Base-by-base conservation (phyloP, 768 basidiomycete genomes). In the Boletus rubescentipes region DNA sequence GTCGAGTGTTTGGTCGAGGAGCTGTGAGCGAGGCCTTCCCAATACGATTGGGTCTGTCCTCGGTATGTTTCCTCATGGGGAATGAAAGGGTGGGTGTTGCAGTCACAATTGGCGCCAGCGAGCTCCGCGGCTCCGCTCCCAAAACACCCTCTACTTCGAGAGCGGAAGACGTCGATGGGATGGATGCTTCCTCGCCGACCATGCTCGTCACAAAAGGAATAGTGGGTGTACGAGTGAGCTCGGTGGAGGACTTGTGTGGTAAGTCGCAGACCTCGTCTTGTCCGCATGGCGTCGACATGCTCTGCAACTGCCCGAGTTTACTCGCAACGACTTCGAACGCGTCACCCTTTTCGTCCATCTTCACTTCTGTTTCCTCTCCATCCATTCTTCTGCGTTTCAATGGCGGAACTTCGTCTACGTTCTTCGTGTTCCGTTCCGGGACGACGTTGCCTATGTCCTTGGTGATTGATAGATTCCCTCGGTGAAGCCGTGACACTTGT, bases 311-410 rank as follows among this genome's bases (percentile, higher is more conserved):
- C 23, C 16, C 2, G 20, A 26, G 21, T 26, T 45, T 29, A 32
- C 15, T 30, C 20, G 26, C 44, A 11, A 3, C 4, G 11, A 26
- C 30, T 29, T 37, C 23, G 26, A 15, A 3, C 2, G 15, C 0
- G 9, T 23, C 35, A 10, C 14, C 18, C 9, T 49, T 41, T 2
- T 49, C 43, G 8, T 9, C 41, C n/a, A 21, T 8, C 3, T 23
- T 39, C 10, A 15, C 14, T 8, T 36, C 32, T 7, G 49, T 36
- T 2, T 21, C 44, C 2, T 53, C 60, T 42, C 34, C 46, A 40
- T 61, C 63, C 5, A 60, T 20, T 42, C 53, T 61, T 14, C 41
- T 53, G 12, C 60, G 65, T 44, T 69, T 69, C 8, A 20, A 23
- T 5, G 10, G 23, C 2, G 41, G 37, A 38, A 10, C 18, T 14